These are phyloP conservation scores for Begonia loranthoides DNA, from an alignment of 306 rosid species.

Conservation along the genomic window DNA sequence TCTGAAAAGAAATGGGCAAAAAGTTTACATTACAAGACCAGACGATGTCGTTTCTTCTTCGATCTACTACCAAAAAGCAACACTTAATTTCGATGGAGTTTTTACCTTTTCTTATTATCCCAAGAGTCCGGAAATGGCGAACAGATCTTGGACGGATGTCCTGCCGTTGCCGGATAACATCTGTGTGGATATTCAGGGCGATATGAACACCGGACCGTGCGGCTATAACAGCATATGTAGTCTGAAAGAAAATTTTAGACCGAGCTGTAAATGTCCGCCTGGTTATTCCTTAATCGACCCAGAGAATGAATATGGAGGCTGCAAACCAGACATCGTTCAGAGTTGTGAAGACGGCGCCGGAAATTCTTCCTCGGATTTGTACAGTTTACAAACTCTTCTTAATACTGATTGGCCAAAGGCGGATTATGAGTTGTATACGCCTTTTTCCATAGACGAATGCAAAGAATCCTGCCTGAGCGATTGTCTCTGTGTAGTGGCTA, in stretches of 20 bases:
- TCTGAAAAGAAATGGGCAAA: slow-evolving; percentile 2
- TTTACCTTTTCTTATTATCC: slow-evolving; percentile 35
- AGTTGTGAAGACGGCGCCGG: slow-evolving; percentile 12
- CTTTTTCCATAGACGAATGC: slow-evolving; percentile 22
- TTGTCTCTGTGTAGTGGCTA: slow-evolving; percentile 13
- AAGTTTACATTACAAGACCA: background rate
- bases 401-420: slow-evolving; percentile 18
- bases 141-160: background rate
- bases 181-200: background rate
- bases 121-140: slow-evolving; percentile 3
- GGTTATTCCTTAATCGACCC: slow-evolving; percentile 24
- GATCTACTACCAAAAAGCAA: slow-evolving; percentile 31
- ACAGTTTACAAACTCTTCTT: background rate
- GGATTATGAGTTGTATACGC: slow-evolving; percentile 10
- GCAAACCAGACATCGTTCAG: slow-evolving; percentile 20
- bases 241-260: background rate
- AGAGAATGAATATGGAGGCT: slow-evolving; percentile 21
- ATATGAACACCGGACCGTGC: slow-evolving; percentile 7
- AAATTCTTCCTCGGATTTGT: background rate
- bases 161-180: slow-evolving; percentile 24
- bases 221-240: slow-evolving; percentile 7
- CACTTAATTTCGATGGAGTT: slow-evolving; percentile 46
- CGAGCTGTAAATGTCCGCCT: slow-evolving; percentile 17
- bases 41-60: background rate
- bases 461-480: slow-evolving; percentile 21